phyloP scores from a whole-genome alignment of 345 rosid species.

The Melaleuca alternifolia region DNA sequence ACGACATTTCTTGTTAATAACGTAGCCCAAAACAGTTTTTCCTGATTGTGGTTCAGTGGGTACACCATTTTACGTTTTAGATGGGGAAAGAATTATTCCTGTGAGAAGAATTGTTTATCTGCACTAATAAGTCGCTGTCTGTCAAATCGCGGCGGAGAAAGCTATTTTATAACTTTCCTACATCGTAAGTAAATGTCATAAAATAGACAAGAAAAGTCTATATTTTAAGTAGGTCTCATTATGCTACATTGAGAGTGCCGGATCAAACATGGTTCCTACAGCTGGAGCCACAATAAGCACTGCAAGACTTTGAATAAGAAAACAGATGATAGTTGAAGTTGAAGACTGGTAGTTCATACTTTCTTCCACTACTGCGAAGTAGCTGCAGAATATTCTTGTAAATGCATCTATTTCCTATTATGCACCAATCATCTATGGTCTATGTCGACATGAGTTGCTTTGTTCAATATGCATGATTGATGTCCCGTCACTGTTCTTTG shows the following conservation, averaged over 20 bases:
- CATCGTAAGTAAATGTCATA: not conserved
- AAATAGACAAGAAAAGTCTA: not conserved
- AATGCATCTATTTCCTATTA: not conserved
- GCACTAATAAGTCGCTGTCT: not conserved
- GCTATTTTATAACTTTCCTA: not conserved
- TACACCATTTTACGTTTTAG: not conserved
- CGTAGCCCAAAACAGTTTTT: not conserved
- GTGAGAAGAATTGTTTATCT: not conserved
- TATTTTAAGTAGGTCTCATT: not conserved
- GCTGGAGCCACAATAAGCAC: not conserved
- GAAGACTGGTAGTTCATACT: not conserved
- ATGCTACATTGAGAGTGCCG: not conserved
- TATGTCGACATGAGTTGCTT: not conserved
- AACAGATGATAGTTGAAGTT: not conserved
- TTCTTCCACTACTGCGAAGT: not conserved
- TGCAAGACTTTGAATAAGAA: not conserved
- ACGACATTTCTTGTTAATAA: not conserved
- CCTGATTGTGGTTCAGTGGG: not conserved
- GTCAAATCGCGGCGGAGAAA: not conserved
- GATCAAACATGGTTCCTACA: not conserved
- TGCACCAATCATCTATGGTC: not conserved
- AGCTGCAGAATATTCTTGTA: not conserved
- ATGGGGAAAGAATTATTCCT: not conserved
- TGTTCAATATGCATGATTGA: not conserved
- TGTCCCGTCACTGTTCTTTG: not conserved